Evolutionary conservation across 257 asterid species (phyloP).

Genomic region (Solanum clarkiae): DNA sequence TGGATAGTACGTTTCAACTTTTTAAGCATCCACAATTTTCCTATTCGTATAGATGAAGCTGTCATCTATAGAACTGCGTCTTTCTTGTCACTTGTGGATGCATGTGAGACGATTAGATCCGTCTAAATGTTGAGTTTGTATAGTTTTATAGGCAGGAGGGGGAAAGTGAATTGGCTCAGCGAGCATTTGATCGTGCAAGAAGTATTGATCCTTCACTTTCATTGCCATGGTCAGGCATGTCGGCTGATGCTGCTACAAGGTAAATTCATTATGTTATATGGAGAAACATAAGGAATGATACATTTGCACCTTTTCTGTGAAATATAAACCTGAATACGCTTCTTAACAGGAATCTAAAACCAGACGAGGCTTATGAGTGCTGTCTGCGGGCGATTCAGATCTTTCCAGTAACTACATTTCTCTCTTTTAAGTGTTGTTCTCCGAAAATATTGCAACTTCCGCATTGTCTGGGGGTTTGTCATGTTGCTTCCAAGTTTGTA

Average conservation of each 20-base stretch:
- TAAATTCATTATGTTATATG: constrained; percentile 14
- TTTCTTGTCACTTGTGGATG: neutral
- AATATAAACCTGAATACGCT: constrained; percentile 1
- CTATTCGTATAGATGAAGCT: neutral
- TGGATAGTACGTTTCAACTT: neutral
- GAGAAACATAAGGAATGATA: neutral
- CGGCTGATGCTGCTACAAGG: constrained; percentile 89
- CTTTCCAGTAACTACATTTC: constrained; percentile 48
- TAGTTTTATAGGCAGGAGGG: constrained; percentile 79
- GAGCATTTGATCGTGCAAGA: constrained; percentile 93
- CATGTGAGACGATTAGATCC: neutral
- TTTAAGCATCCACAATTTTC: neutral
- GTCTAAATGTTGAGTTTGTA: constrained; percentile 1
- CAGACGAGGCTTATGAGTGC: constrained; percentile 90
- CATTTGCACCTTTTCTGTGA: neutral
- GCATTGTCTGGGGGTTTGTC: neutral
- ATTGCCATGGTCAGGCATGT: constrained; percentile 99
- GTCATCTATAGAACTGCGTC: neutral
- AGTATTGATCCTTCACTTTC: constrained; percentile 98
- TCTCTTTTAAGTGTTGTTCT: neutral
- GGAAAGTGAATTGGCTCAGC: constrained; percentile 66
- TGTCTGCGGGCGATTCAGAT: constrained; percentile 79
- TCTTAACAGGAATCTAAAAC: constrained; percentile 53
- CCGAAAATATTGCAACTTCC: neutral
- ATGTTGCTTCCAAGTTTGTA: neutral